Evolutionary conservation across 805 yeast species (phyloP).

Genomic region (Kluyveromyces siamensis): DNA sequence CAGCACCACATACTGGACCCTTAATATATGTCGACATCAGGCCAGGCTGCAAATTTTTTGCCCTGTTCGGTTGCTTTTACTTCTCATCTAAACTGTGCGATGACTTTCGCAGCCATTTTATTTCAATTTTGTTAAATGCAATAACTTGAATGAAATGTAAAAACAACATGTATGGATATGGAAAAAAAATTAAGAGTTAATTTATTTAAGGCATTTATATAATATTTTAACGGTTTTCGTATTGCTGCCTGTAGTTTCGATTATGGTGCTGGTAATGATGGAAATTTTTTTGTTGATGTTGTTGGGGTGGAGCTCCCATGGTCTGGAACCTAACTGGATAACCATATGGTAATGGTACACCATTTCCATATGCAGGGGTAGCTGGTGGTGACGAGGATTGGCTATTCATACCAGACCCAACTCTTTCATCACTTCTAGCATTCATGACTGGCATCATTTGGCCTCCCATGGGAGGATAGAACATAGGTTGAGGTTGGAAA

Average conservation of each 20-base stretch:
- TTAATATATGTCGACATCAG: conserved; percentile 40
- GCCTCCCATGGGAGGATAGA: conserved; percentile 23
- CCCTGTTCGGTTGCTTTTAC: too few species aligned
- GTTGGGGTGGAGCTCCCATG: conserved; percentile 10
- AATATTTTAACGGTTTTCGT: not conserved
- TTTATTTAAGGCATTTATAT: too few species aligned
- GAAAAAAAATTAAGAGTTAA: too few species aligned
- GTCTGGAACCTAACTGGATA: conserved; percentile 24
- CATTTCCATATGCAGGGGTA: conserved; percentile 18
- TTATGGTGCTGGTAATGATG: not conserved
- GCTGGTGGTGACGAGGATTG: conserved; percentile 21
- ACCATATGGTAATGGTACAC: conserved; percentile 14
- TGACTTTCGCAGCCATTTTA: too few species aligned
- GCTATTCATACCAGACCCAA: conserved; percentile 13
- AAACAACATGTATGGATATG: not conserved
- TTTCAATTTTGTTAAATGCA: not conserved
- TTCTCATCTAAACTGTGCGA: too few species aligned
- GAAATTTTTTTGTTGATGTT: not conserved
- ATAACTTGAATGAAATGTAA: not conserved
- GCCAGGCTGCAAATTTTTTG: not conserved
- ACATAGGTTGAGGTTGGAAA: conserved; percentile 28
- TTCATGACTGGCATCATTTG: conserved; percentile 25
- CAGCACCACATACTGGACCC: conserved; percentile 84
- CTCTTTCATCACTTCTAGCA: conserved; percentile 9
- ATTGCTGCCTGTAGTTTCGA: conserved; percentile 1